These are phyloP conservation scores for Cercis canadensis DNA, from an alignment of 306 rosid genomes.

Conservation along the genomic window DNA sequence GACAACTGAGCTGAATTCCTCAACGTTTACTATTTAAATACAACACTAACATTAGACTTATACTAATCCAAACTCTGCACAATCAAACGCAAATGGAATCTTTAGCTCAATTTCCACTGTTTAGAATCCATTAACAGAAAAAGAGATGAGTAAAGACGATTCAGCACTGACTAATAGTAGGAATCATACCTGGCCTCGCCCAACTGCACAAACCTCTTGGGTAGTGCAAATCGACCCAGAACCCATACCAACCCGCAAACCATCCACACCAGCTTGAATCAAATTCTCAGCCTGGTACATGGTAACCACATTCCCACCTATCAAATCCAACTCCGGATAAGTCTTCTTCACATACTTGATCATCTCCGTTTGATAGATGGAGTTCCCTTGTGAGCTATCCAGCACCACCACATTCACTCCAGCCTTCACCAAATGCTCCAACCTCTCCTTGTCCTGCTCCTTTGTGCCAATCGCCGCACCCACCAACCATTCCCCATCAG, in stretches of 20 bases:
- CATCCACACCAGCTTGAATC: constrained; percentile 90
- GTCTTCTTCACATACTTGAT: constrained; percentile 68
- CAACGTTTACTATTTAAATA: background rate
- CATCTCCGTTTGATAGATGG: constrained; percentile 86
- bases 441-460: constrained; percentile 77
- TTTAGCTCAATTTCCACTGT: background rate
- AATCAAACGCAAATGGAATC: constrained; percentile 19
- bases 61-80: background rate
- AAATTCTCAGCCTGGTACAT: constrained; percentile 86
- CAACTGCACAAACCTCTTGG: constrained; percentile 95
- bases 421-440: constrained; percentile 77
- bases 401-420: constrained; percentile 81
- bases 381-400: constrained; percentile 97
- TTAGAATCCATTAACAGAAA: background rate
- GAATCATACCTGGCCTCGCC: constrained; percentile 85
- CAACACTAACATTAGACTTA: background rate
- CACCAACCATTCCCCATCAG: constrained; percentile 73
- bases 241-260: constrained; percentile 94
- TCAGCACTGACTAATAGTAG: background rate
- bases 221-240: constrained; percentile 98
- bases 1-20: background rate
- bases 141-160: background rate
- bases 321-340: constrained; percentile 75
- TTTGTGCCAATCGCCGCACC: constrained; percentile 94
- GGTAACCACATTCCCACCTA: constrained; percentile 96